These are phyloP conservation scores for Linnemannia exigua DNA, from an alignment of 192 early-diverging fungal species.

Conservation along the genomic window DNA sequence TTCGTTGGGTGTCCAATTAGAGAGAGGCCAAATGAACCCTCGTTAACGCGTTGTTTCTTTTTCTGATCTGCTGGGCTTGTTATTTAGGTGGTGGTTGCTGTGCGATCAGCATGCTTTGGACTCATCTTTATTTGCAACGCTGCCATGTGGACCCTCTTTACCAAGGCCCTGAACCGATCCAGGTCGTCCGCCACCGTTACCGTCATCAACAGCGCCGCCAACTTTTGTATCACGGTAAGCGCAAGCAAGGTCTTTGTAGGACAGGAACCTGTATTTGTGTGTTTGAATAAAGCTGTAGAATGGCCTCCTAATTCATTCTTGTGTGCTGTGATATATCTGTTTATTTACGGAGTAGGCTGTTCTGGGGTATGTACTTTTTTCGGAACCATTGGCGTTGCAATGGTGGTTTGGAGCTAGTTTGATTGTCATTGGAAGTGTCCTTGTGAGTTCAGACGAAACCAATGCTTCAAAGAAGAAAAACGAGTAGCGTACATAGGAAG, in stretches of 20 bases:
- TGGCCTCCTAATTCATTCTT: background rate
- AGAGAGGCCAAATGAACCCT: background rate
- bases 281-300: background rate
- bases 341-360: slow-evolving; percentile 81
- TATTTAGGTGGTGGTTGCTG: slow-evolving; percentile 47
- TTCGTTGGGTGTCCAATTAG: slow-evolving; percentile 18
- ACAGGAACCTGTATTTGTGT: background rate
- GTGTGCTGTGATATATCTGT: background rate
- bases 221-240: slow-evolving; percentile 78
- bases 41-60: background rate
- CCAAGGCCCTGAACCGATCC: slow-evolving; percentile 83
- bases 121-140: slow-evolving; percentile 81
- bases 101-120: slow-evolving; percentile 67
- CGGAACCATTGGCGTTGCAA: slow-evolving; percentile 76
- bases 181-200: slow-evolving; percentile 83
- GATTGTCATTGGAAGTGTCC: slow-evolving; percentile 76
- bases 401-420: slow-evolving; percentile 92
- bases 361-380: slow-evolving; percentile 80
- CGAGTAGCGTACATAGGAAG: slow-evolving; percentile 15
- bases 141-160: slow-evolving; percentile 91
- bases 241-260: background rate
- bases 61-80: background rate
- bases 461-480: slow-evolving; percentile 22
- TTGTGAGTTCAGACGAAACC: slow-evolving; percentile 52
- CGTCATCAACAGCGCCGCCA: slow-evolving; percentile 83